Conservation (phyloP, 306 rosid genomes). For the Pyrus pyrifolia region DNA sequence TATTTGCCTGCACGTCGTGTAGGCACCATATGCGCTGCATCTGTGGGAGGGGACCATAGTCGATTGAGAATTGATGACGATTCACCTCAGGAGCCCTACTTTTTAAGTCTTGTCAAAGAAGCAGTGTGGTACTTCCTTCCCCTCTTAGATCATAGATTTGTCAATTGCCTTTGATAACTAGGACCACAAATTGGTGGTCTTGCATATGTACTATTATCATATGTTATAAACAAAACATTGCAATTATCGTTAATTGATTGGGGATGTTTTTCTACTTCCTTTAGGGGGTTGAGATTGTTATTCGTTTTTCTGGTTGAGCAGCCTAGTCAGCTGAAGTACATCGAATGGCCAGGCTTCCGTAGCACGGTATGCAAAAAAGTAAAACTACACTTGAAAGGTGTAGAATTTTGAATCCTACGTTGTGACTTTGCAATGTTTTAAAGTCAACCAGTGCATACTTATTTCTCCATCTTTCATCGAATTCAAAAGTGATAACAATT, state of each 20-base stretch:
- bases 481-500: not conserved
- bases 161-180: not conserved
- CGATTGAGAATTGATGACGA: constrained; percentile 35
- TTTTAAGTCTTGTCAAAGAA: constrained; percentile 45
- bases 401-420: not conserved
- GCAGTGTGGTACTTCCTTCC: constrained; percentile 38
- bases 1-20: constrained; percentile 15
- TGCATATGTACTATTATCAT: not conserved
- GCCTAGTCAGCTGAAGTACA: constrained; percentile 82
- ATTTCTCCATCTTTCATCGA: not conserved
- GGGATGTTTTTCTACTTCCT: not conserved
- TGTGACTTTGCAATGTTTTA: too few species aligned
- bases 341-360: constrained; percentile 80
- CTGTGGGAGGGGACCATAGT: constrained; percentile 34
- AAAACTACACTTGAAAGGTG: not conserved
- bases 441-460: not conserved
- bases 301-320: constrained; percentile 67
- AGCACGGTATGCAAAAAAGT: constrained; percentile 54
- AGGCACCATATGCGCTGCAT: constrained; percentile 23
- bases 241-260: not conserved
- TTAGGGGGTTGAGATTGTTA: constrained; percentile 54
- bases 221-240: not conserved
- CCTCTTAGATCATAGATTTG: not conserved
- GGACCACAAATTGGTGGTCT: not conserved
- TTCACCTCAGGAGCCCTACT: constrained; percentile 50